Percentiles rank a stretch among this genome's conserved stretches.
Evolutionary conservation across 2,329 filamentous ascomycete genomes (phyloP).

Genomic region (Fonsecaea multimorphosa): DNA sequence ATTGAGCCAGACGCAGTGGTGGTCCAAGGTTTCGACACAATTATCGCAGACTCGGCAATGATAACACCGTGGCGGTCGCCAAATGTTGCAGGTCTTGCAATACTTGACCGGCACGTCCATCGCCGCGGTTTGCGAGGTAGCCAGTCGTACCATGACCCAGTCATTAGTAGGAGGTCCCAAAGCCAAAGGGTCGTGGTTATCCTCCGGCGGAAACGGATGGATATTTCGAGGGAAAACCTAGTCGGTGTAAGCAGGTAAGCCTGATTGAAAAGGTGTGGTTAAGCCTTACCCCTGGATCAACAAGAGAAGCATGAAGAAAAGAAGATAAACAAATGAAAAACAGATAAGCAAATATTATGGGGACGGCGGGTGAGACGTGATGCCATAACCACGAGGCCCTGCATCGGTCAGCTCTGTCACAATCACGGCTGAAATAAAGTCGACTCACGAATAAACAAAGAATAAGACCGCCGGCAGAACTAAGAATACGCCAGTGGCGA

Average conservation of each 20-base stretch:
- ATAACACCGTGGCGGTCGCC: slow-evolving; percentile 92
- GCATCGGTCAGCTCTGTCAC: slow-evolving; percentile 38
- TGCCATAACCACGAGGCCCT: slow-evolving; percentile 82
- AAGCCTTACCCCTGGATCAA: slow-evolving; percentile 83
- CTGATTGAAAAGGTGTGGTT: background rate
- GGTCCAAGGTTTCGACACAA: slow-evolving; percentile 95
- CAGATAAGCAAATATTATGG: slow-evolving; percentile 88
- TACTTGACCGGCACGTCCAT: slow-evolving; percentile 99
- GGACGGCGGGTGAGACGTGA: slow-evolving; percentile 84
- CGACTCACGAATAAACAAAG: slow-evolving; percentile 74
- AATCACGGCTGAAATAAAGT: slow-evolving; percentile 5
- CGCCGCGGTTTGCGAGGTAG: slow-evolving; percentile 74
- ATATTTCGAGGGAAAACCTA: slow-evolving; percentile 92
- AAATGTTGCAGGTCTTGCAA: slow-evolving; percentile 96
- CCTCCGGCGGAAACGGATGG: slow-evolving; percentile 80
- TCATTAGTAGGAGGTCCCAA: slow-evolving; percentile 86
- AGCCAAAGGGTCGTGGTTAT: slow-evolving; percentile 79
- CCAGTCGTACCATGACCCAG: slow-evolving; percentile 89
- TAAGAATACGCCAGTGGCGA: slow-evolving; percentile 82
- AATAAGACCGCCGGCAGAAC: slow-evolving; percentile 80
- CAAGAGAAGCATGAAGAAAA: slow-evolving; percentile 88
- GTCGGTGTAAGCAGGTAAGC: slow-evolving; percentile 22
- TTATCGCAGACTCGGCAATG: slow-evolving; percentile 97
- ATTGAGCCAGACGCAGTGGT: slow-evolving; percentile 99
- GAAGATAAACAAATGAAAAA: slow-evolving; percentile 90